Evolutionary conservation across 208 protist species (phyloP), one percentile per base, ranked within the genome.

Genomic region (Balamuthia mandrillaris): DNA sequence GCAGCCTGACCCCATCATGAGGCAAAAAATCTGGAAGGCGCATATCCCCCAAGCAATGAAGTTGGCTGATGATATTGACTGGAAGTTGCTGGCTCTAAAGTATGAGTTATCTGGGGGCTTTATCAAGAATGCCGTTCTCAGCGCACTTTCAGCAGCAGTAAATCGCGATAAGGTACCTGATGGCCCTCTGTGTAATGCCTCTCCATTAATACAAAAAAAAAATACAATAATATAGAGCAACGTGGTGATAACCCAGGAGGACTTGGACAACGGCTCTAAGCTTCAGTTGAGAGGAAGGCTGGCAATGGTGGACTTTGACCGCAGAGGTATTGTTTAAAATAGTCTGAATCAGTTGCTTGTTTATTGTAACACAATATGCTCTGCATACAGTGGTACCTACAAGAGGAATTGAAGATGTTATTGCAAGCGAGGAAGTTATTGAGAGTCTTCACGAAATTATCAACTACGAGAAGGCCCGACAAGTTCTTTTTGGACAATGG

Each of bases 101-200:
- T 91, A 77, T 45, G 89, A 91, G 56, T 56, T 91, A 6, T 18
- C 72, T 1, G 89, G 89, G 21, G 89, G 89, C 12, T 88, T 91
- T 49, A 91, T 91, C 82, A 90, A 90, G 65, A 91, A 91, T 47
- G 87, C n/a, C n/a, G n/a, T n/a, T n/a, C n/a, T n/a, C n/a, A n/a
- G n/a, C n/a, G n/a, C n/a, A n/a, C n/a, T n/a, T n/a, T n/a, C n/a
- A n/a, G n/a, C n/a, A n/a, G n/a, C n/a, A n/a, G n/a, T n/a, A n/a
- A n/a, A n/a, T n/a, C n/a, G n/a, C n/a, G n/a, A n/a, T n/a, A n/a
- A n/a, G n/a, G n/a, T n/a, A n/a, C n/a, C n/a, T n/a, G n/a, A n/a
- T n/a, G n/a, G n/a, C n/a, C n/a, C n/a, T n/a, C n/a, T n/a, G n/a
- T n/a, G n/a, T n/a, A n/a, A n/a, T n/a, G n/a, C n/a, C n/a, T n/a